Evolutionary conservation across 495 filamentous ascomycete species (phyloP).

Genomic region (Tricharina praecox): DNA sequence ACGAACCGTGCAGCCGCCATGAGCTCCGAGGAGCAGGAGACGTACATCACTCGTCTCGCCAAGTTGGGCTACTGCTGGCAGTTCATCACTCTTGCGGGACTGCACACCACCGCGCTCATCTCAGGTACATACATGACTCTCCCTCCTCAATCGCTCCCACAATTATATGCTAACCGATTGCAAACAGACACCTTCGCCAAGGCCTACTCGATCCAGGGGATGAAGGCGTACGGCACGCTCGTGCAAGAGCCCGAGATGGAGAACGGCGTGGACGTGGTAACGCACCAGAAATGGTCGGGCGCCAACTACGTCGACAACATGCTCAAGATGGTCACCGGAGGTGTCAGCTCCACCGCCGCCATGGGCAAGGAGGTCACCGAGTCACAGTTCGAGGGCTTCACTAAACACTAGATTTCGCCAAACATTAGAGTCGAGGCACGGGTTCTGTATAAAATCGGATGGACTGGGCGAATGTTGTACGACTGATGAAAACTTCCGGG

Average conservation of each 20-base stretch:
- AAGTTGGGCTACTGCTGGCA: slow-evolving; percentile 94
- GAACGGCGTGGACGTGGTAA: slow-evolving; percentile 76
- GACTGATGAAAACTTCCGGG: too few relatives aligned
- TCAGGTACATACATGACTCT: slow-evolving; percentile 24
- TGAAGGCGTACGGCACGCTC: slow-evolving; percentile 92
- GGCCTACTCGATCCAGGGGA: slow-evolving; percentile 64
- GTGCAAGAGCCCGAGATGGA: slow-evolving; percentile 97
- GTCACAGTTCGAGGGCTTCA: slow-evolving; percentile 64
- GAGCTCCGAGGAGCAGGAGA: slow-evolving; percentile 82
- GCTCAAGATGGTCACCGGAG: slow-evolving; percentile 93
- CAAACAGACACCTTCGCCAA: slow-evolving; percentile 56
- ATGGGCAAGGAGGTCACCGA: slow-evolving; percentile 98
- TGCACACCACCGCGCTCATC: slow-evolving; percentile 89
- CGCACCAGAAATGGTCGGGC: slow-evolving; percentile 96
- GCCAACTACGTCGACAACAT: slow-evolving; percentile 87
- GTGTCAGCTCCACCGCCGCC: slow-evolving; percentile 74
- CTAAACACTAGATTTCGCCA: slow-evolving; percentile 10
- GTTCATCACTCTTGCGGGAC: slow-evolving; percentile 96
- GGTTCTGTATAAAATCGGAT: too few relatives aligned
- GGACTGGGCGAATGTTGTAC: too few relatives aligned
- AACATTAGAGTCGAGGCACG: too few relatives aligned
- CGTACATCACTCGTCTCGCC: slow-evolving; percentile 82
- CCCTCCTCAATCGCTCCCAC: not conserved
- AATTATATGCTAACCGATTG: not conserved
- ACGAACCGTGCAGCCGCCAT: slow-evolving; percentile 52